Conservation (phyloP, 768 basidiomycete species). For the Lactifluus volemus region DNA sequence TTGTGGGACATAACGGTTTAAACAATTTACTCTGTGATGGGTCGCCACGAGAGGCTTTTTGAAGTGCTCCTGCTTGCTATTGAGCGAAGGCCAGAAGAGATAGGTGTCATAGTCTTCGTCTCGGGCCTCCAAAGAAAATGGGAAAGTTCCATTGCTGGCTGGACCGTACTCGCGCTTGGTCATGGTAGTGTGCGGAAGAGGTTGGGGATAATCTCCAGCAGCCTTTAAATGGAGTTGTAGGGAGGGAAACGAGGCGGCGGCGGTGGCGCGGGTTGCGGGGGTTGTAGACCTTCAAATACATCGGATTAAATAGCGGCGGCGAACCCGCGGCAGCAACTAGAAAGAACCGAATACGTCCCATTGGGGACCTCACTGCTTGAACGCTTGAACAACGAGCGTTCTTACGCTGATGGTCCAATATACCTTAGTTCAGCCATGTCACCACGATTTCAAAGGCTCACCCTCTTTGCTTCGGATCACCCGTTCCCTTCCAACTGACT, state of each 20-base stretch:
- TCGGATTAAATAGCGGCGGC: constrained; percentile 2
- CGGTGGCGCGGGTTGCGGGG: neutral
- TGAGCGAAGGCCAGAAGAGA: constrained; percentile 17
- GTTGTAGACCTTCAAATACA: neutral
- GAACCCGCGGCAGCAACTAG: neutral
- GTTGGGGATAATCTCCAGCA: neutral
- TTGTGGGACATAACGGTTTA: neutral
- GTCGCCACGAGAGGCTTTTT: neutral
- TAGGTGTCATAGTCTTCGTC: constrained; percentile 18
- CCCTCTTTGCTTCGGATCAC: neutral
- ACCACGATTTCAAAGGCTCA: neutral
- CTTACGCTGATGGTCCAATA: neutral
- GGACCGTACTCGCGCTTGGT: neutral
- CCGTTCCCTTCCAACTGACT: neutral
- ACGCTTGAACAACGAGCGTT: neutral
- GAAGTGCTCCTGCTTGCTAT: neutral
- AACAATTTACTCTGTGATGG: neutral
- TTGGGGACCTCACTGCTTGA: neutral
- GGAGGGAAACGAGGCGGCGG: neutral
- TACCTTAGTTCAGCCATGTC: neutral
- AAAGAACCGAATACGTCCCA: neutral
- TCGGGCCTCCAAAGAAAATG: neutral
- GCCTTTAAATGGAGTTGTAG: constrained; percentile 1
- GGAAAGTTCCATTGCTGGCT: neutral
- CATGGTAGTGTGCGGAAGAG: neutral